Evolutionary conservation across 2,329 filamentous ascomycete species (phyloP).

Genomic region (Aureobasidium uvarum): DNA sequence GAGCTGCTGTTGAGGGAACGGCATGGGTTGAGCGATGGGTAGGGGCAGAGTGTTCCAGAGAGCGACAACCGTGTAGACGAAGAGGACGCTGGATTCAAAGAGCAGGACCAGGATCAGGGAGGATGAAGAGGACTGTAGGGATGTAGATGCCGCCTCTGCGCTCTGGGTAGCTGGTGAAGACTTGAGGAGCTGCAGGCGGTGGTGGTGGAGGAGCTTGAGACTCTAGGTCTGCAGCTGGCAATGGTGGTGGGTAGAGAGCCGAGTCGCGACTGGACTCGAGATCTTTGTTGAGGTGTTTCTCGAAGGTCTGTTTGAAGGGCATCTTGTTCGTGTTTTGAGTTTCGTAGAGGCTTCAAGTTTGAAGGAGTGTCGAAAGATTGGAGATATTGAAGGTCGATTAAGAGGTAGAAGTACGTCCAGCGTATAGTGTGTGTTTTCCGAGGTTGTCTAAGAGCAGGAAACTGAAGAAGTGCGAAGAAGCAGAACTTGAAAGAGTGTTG

Average conservation of each 20-base stretch:
- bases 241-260: slow-evolving; percentile 27
- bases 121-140: slow-evolving; percentile 37
- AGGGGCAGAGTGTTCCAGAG: slow-evolving; percentile 40
- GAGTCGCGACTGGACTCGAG: slow-evolving; percentile 33
- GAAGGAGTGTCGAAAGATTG: not conserved
- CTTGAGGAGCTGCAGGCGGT: slow-evolving; percentile 26
- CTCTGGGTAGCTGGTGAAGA: slow-evolving; percentile 34
- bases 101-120: slow-evolving; percentile 35
- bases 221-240: slow-evolving; percentile 30
- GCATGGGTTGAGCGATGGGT: slow-evolving; percentile 31
- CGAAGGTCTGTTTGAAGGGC: slow-evolving; percentile 37
- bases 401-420: slow-evolving; percentile 5
- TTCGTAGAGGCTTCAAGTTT: not conserved
- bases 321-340: slow-evolving; percentile 27
- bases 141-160: slow-evolving; percentile 37
- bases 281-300: slow-evolving; percentile 37
- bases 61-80: slow-evolving; percentile 42
- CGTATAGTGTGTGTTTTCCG: not conserved
- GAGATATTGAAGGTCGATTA: not conserved
- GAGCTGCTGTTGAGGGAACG: not conserved
- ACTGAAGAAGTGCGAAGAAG: not conserved
- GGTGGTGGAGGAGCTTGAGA: slow-evolving; percentile 30
- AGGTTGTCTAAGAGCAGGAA: slow-evolving; percentile 9
- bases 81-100: slow-evolving; percentile 39
- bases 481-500: slow-evolving; percentile 11